Base-by-base conservation (phyloP, 208 protist genomes). In the Porcisia deanei region DNA sequence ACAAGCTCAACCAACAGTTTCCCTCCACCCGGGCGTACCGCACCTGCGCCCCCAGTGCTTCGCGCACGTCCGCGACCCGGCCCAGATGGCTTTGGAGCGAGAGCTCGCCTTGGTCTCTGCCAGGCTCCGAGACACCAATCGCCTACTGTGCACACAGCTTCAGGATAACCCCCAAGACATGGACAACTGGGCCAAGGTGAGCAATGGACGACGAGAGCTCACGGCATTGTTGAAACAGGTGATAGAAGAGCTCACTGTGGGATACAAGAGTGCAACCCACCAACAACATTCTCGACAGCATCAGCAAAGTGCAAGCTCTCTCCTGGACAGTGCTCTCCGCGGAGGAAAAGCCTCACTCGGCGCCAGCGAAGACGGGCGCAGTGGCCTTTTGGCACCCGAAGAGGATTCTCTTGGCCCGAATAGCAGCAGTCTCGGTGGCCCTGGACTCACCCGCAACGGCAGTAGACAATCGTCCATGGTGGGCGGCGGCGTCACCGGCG, bases 141-240 rank as follows among this genome's bases (percentile, higher is more conserved):
- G 91, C 53, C 75, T 88, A 18, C 84, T 98, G 43, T 96, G 89
- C 82, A 91, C 88, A 54, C 92, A 96, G 77, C 92, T 98, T 18
- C 91, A 92, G 57, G 95, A 98, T 71, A 97, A 96, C 79, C 95
- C 95, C 14, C 95, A 98, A 73, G 95, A 98, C 73, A 66, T 75
- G 20, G 92, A 98, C 79, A 98, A 98, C 86, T 98, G 95, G 93
- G 85, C 85, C 41, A 98, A 98, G 80, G 83, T 98, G 57, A 78
- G 78, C 58, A 97, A 94, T 75, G 95, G 94, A 77, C 82, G 95
- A 2, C 57, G 75, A 20, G 95, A 98, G 76, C 85, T 98, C 41
- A 95, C 90, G 59, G 75, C 79, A 60, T 75, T 98, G 47, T 82
- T 98, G 65, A 77, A 86, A 59, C 71, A 72, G 22, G 84, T 85